phyloP scores from a whole-genome alignment of 2,329 filamentous ascomycete species.

The Xylariomycetidae sp. region DNA sequence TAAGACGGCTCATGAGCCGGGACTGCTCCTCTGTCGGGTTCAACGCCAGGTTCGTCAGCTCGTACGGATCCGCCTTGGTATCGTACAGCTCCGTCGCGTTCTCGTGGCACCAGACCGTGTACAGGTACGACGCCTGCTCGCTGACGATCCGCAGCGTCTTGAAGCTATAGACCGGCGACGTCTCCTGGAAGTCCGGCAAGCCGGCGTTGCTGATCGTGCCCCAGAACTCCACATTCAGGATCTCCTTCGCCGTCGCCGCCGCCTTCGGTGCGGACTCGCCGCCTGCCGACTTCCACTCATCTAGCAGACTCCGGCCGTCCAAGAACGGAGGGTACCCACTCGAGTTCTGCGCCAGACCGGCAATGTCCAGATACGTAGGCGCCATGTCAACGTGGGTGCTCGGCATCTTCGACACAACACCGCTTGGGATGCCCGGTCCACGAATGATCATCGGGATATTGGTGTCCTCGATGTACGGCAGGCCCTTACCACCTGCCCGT shows the following conservation, averaged over 20 bases:
- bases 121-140: conserved; percentile 13
- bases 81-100: conserved; percentile 25
- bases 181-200: conserved; percentile 1
- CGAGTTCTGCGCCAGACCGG: conserved; percentile 9
- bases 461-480: conserved; percentile 23
- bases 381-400: conserved; percentile 20
- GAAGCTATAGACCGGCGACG: conserved; percentile 13
- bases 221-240: conserved; percentile 22
- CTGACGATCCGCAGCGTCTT: conserved; percentile 15
- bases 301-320: conserved; percentile 23
- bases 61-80: conserved; percentile 10
- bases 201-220: conserved; percentile 13
- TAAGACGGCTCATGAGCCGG: conserved; percentile 12
- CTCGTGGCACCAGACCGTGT: conserved; percentile 23
- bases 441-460: conserved; percentile 23
- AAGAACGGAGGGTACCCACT: conserved; percentile 17
- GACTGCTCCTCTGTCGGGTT: neutral
- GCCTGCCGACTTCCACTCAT: conserved; percentile 19
- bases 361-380: conserved; percentile 23
- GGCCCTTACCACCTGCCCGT: conserved; percentile 17
- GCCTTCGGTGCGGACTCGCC: conserved; percentile 2
- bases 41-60: conserved; percentile 2
- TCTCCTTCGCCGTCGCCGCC: conserved; percentile 8
- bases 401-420: conserved; percentile 11
- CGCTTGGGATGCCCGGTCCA: conserved; percentile 18